Evolutionary conservation across 2,329 filamentous ascomycete species (phyloP).

Genomic region (Penicillium vulpinum): DNA sequence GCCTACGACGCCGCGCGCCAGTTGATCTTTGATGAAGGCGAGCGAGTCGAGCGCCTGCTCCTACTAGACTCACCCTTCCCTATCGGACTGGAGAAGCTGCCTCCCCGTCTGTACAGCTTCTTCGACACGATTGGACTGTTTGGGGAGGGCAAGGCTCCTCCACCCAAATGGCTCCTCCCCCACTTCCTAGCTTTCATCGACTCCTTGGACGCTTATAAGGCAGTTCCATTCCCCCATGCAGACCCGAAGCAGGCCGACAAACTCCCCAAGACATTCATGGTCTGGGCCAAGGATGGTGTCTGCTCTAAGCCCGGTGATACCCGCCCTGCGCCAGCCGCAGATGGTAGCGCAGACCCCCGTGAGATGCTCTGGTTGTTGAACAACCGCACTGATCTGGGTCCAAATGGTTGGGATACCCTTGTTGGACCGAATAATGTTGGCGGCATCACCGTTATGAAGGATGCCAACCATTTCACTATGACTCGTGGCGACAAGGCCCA

Average conservation of each 20-base stretch:
- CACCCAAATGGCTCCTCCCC: conserved; percentile 52
- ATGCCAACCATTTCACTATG: conserved; percentile 40
- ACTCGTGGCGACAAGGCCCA: conserved; percentile 32
- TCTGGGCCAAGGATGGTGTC: conserved; percentile 53
- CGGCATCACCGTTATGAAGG: conserved; percentile 34
- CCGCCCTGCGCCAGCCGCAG: conserved; percentile 40
- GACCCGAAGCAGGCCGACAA: conserved; percentile 33
- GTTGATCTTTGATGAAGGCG: conserved; percentile 55
- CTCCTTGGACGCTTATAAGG: conserved; percentile 48
- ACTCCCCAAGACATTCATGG: conserved; percentile 45
- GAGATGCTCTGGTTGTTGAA: conserved; percentile 53
- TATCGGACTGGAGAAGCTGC: conserved; percentile 67
- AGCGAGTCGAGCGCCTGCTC: conserved; percentile 61
- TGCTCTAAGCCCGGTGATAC: conserved; percentile 46
- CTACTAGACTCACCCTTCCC: conserved; percentile 68
- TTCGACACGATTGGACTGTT: conserved; percentile 51
- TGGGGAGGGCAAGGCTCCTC: conserved; percentile 45
- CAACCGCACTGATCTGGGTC: conserved; percentile 49
- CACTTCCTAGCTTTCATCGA: conserved; percentile 55
- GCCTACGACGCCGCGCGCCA: conserved; percentile 67
- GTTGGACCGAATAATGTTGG: conserved; percentile 41
- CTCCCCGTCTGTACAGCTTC: conserved; percentile 53
- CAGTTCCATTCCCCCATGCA: conserved; percentile 32
- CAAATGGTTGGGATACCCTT: conserved; percentile 50
- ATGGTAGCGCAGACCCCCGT: conserved; percentile 44